Evolutionary conservation across 495 filamentous ascomycete species (phyloP).

Genomic region (Penicillium samsonianum): DNA sequence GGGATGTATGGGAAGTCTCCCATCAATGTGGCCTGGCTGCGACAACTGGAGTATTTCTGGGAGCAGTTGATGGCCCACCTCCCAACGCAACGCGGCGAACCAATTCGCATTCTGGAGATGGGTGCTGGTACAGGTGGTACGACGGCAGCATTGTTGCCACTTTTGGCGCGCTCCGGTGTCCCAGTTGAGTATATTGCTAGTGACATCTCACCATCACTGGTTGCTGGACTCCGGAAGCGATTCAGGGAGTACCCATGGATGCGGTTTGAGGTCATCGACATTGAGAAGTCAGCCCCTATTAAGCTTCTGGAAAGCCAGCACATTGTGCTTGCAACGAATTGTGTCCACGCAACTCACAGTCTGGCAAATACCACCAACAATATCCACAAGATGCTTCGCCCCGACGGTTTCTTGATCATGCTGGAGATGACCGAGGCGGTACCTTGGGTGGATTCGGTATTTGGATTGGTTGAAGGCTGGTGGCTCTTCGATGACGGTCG

Average conservation of each 20-base stretch:
- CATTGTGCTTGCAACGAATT: slow-evolving; percentile 51
- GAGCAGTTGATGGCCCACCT: slow-evolving; percentile 24
- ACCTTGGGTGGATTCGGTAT: slow-evolving; percentile 46
- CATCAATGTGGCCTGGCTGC: slow-evolving; percentile 40
- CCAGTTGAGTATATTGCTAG: slow-evolving; percentile 54
- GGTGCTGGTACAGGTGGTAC: neutral
- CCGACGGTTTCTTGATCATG: slow-evolving; percentile 45
- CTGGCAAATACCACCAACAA: slow-evolving; percentile 31
- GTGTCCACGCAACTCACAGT: slow-evolving; percentile 50
- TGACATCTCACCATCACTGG: slow-evolving; percentile 47
- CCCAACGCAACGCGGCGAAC: neutral
- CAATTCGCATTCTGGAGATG: slow-evolving; percentile 2
- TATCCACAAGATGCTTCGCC: slow-evolving; percentile 35
- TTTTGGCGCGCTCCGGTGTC: slow-evolving; percentile 36
- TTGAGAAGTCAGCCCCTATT: slow-evolving; percentile 40
- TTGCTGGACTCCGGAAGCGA: slow-evolving; percentile 40
- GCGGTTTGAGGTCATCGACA: slow-evolving; percentile 46
- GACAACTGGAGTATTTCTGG: slow-evolving; percentile 46
- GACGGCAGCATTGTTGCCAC: slow-evolving; percentile 25
- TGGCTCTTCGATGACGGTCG: slow-evolving; percentile 56
- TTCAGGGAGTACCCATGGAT: slow-evolving; percentile 47
- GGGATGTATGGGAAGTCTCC: slow-evolving; percentile 48
- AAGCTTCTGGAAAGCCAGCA: slow-evolving; percentile 43
- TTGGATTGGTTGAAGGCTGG: slow-evolving; percentile 55
- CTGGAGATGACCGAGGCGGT: slow-evolving; percentile 47